Evolutionary conservation across 495 filamentous ascomycete genomes (phyloP), one percentile per base, ranked within the genome.

Genomic region (Penicillium crystallinum): DNA sequence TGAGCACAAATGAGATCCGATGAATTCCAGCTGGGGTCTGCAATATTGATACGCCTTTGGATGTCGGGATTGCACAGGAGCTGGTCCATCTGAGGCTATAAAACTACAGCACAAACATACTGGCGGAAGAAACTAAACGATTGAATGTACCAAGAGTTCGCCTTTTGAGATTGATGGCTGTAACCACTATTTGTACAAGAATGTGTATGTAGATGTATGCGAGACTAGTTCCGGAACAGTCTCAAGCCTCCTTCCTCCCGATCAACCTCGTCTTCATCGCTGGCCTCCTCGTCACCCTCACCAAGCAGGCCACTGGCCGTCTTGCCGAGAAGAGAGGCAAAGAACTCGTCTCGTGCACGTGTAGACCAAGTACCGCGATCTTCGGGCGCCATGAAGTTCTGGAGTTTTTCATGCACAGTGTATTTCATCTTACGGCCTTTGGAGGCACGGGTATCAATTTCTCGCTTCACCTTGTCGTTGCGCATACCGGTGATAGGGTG

Each of bases 311-410:
- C 74, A 65, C 84, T 89, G 62, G 86, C 83, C 44, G 71, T 69
- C 46, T 62, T 67, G 14, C 93, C 95, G 48, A 98, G 83, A 63
- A 98, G 69, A 29, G 89, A 87, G 27, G 85, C 85, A 72, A 98
- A 97, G 62, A 98, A 84, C 60, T 95, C 81, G 62, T 90, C 88
- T 46, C 89, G 81, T 34, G 90, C 88, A 46, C 81, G 77, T 46
- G 81, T 77, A 43, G 88, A 86, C 91, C 91, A 96, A 11, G 55
- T 64, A 3, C 84, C 78, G 25, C 87, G 73, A 63, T 95, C 88
- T 65, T 95, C 88, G 0, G 92, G 87, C 25, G 90, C 91, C 91
- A 97, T 96, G 64, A 97, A 97, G 72, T 97, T 97, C 74, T 93
- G 88, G 55, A 98, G 68, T 69, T 96, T 97, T 74, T 97, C 91